Conservation (phyloP, 1,139 yeast genomes). For the Meyerozyma guilliermondii region DNA sequence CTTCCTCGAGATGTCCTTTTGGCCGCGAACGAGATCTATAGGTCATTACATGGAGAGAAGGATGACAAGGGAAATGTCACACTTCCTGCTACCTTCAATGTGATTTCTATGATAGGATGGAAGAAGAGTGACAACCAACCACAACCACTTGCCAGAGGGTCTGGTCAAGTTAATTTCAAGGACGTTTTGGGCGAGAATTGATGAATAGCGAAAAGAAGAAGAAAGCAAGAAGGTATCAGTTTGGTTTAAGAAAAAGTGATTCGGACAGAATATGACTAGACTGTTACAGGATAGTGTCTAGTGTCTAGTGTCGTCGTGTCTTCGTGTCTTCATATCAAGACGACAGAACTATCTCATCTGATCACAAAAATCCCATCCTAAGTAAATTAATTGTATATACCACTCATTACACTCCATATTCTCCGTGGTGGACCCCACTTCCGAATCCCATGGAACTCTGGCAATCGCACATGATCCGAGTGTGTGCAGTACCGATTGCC, state of each 20-base stretch:
- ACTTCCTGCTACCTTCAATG: slow-evolving; percentile 63
- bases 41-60: slow-evolving; percentile 64
- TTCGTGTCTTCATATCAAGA: too few relatives aligned
- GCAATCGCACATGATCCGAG: neutral
- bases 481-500: neutral
- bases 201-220: neutral
- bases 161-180: slow-evolving; percentile 63
- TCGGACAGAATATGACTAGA: too few relatives aligned
- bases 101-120: slow-evolving; percentile 88
- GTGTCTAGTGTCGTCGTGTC: too few relatives aligned
- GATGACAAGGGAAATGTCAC: slow-evolving; percentile 38
- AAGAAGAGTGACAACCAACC: slow-evolving; percentile 68
- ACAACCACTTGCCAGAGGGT: slow-evolving; percentile 67
- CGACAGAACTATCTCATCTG: too few relatives aligned
- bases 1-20: slow-evolving; percentile 62
- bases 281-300: too few relatives aligned
- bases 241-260: neutral
- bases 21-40: slow-evolving; percentile 75
- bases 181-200: slow-evolving; percentile 38
- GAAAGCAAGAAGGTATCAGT: neutral
- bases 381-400: neutral
- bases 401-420: neutral
- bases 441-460: neutral
- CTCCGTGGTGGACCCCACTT: too few relatives aligned
- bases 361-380: neutral